These are phyloP conservation scores for Zoysia pacifica DNA, from an alignment of 176 grass and related monocot genomes.

Conservation along the genomic window DNA sequence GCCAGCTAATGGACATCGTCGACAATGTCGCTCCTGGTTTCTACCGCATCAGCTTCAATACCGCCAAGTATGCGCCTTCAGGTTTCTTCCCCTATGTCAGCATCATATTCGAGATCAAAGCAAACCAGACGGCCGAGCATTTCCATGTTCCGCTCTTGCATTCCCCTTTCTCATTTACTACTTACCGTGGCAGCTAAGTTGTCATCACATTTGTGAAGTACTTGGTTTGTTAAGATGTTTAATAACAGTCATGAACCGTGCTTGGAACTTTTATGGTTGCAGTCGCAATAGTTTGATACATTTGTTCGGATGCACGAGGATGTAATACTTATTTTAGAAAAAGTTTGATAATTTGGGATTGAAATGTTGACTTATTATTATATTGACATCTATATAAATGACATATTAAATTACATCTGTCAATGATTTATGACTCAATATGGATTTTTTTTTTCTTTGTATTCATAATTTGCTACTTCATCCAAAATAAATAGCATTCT, in stretches of 20 bases:
- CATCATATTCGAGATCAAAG: constrained; percentile 82
- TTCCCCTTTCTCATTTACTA: constrained; percentile 90
- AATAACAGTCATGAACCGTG: not conserved
- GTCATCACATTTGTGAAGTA: not conserved
- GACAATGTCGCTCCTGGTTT: constrained; percentile 68
- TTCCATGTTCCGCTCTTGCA: constrained; percentile 90
- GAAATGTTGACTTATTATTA: too few relatives aligned
- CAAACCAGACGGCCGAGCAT: constrained; percentile 68
- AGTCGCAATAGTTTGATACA: too few relatives aligned
- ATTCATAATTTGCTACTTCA: too few relatives aligned
- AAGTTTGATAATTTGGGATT: too few relatives aligned
- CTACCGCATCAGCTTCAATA: constrained; percentile 87
- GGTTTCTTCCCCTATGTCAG: constrained; percentile 92
- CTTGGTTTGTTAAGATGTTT: not conserved
- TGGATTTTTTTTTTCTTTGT: too few relatives aligned
- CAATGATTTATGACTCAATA: too few relatives aligned
- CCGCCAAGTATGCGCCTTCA: constrained; percentile 63
- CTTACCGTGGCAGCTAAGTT: constrained; percentile 83
- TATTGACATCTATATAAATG: too few relatives aligned
- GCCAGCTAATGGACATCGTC: constrained; percentile 73
- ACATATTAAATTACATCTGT: too few relatives aligned
- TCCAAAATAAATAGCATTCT: too few relatives aligned
- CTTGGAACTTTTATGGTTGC: too few relatives aligned
- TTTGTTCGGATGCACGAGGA: too few relatives aligned
- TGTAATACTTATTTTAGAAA: too few relatives aligned